Conservation (phyloP, 2,329 filamentous ascomycete genomes). For the Pezicula carpinea region DNA sequence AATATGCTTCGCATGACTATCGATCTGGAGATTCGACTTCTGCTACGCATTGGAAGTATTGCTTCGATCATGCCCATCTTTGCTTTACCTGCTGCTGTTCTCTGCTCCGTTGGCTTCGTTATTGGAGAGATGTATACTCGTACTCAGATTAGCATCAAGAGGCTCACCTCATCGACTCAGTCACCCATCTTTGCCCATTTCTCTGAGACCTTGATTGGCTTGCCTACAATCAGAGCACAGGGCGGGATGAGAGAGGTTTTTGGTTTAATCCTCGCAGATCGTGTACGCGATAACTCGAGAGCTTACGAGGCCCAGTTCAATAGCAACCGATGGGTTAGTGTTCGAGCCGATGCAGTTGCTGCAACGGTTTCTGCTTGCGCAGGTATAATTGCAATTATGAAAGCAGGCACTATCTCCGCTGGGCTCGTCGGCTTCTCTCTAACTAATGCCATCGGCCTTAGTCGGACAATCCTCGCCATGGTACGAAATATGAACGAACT, state of each 20-base stretch:
- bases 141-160: not conserved
- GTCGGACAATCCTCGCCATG: constrained; percentile 6
- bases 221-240: constrained; percentile 36
- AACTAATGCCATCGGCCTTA: constrained; percentile 21
- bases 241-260: constrained; percentile 43
- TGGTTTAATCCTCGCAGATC: constrained; percentile 43
- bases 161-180: constrained; percentile 2
- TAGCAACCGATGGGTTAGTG: constrained; percentile 52
- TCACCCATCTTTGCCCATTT: constrained; percentile 42
- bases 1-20: not conserved
- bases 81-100: not conserved
- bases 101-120: not conserved
- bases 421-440: not conserved
- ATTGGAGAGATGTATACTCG: constrained; percentile 1
- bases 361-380: not conserved
- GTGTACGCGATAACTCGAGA: constrained; percentile 41
- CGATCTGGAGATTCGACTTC: not conserved
- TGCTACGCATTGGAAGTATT: not conserved
- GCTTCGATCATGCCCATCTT: constrained; percentile 2
- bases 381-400: not conserved
- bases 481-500: constrained; percentile 15
- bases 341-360: constrained; percentile 37
- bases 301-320: constrained; percentile 47
- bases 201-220: constrained; percentile 36
- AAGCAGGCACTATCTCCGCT: not conserved